Base-by-base conservation (phyloP, 2,329 filamentous ascomycete species). In the Colletotrichum higginsianum region DNA sequence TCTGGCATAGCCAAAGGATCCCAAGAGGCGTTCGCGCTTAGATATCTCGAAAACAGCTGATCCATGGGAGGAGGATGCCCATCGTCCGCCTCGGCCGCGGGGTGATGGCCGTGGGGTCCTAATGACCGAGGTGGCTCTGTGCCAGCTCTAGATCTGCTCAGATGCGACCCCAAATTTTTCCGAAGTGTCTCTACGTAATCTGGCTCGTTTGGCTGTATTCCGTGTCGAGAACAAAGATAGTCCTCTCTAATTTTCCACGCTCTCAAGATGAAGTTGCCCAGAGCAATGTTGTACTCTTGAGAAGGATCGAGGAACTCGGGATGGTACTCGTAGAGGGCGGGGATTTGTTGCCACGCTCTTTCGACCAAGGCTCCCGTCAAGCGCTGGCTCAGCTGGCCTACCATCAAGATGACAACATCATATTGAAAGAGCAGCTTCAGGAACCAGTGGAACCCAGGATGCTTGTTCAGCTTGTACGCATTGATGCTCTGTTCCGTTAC, bases 371-470 rank as follows among this genome's bases (percentile, higher is more conserved):
- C 77, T 4, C 88, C 88, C 2, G 81, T 81, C 0, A 83, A 84
- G 35, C 86, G 85, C 30, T 84, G 81, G 72, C 83, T 85, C 15
- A 90, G 82, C 76, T 89, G 86, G 4, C 86, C 86, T 0, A 85
- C 84, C 77, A 89, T 82, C 75, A 87, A 88, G 35, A 86, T 81
- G 69, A 90, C 86, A n/a, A 89, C 80, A 66, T 89, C 88, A 50
- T 86, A 79, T 74, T 89, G 87, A 77, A 90, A 89, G 74, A 89
- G 85, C 26, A 82, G 80, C 70, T 84, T 84, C 76, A 85, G 81
- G 73, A 86, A 89, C 88, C 88, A 90, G 18, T 86, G 76, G 76
- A 89, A 90, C 1, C 86, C 86, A 2, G 61, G 66, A 44, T 69
- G 61, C 46, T 58, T 69, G 1, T 80, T 82, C 40, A 82, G 79